phyloP scores from a whole-genome alignment of 495 filamentous ascomycete genomes.

The Umbilicaria muhlenbergii region DNA sequence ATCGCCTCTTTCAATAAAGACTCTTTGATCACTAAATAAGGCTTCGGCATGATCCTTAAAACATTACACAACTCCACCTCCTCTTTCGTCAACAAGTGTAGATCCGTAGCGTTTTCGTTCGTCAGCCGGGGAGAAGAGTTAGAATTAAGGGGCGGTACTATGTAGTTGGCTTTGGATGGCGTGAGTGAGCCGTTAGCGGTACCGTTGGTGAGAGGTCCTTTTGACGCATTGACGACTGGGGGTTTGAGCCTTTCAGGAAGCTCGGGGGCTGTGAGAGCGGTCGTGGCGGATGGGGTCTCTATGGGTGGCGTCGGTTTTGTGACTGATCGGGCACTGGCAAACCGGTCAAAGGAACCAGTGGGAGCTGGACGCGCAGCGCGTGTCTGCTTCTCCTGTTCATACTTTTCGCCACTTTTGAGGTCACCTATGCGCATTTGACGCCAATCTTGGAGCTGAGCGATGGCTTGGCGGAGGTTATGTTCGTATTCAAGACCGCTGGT shows the following conservation, averaged over 20 bases:
- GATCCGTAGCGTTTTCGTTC: constrained; percentile 62
- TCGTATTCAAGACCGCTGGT: constrained; percentile 75
- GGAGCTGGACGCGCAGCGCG: constrained; percentile 55
- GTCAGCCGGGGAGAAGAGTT: constrained; percentile 52
- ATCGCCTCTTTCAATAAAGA: constrained; percentile 73
- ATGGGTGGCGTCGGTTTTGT: constrained; percentile 39
- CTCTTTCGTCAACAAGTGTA: constrained; percentile 73
- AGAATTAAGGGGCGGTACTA: constrained; percentile 32
- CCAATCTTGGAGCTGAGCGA: constrained; percentile 89
- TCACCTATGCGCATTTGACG: constrained; percentile 67
- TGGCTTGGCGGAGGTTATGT: constrained; percentile 77
- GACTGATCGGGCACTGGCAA: constrained; percentile 39
- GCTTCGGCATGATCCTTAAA: constrained; percentile 74
- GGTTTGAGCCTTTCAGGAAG: constrained; percentile 43
- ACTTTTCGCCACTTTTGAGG: constrained; percentile 78
- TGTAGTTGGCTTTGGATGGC: constrained; percentile 29
- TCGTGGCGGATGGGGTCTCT: constrained; percentile 56
- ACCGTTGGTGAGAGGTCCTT: constrained; percentile 23
- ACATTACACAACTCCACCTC: constrained; percentile 75
- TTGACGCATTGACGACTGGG: constrained; percentile 14
- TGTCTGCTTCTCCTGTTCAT: constrained; percentile 75
- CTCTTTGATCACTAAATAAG: constrained; percentile 89
- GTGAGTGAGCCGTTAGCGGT: constrained; percentile 24
- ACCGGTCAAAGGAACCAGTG: constrained; percentile 65
- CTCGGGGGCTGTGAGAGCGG: constrained; percentile 60